These are phyloP conservation scores for Chalciporus sp. DNA, from an alignment of 1,284 basidiomycete species.

Conservation along the genomic window DNA sequence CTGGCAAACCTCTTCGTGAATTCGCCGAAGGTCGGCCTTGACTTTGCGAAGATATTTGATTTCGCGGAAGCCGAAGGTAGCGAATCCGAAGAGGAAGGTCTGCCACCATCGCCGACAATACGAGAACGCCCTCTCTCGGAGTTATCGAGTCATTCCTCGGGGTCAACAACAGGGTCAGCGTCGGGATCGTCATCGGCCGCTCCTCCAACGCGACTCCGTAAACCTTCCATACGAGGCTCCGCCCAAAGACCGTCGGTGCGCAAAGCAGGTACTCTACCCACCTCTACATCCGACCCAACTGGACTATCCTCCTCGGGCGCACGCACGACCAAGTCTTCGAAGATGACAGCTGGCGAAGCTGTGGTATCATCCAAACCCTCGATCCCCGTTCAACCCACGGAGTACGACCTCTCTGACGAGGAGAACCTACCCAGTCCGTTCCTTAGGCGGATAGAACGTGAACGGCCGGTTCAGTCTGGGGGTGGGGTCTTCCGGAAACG, in stretches of 20 bases:
- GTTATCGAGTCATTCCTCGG: conserved; percentile 27
- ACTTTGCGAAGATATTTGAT: conserved; percentile 77
- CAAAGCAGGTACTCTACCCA: conserved; percentile 18
- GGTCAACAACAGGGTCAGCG: conserved; percentile 21
- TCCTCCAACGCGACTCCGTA: conserved; percentile 32
- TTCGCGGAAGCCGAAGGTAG: conserved; percentile 39
- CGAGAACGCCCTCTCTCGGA: conserved; percentile 32
- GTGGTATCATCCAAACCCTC: conserved; percentile 11
- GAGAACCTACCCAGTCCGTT: conserved; percentile 87
- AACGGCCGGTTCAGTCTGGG: conserved; percentile 20
- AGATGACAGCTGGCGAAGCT: conserved; percentile 5
- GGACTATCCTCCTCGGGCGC: conserved; percentile 20
- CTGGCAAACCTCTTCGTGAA: conserved; percentile 64
- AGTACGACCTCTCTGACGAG: conserved; percentile 73
- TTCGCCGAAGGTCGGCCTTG: conserved; percentile 65
- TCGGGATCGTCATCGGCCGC: conserved; percentile 12
- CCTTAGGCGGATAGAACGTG: conserved; percentile 58
- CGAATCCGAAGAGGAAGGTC: conserved; percentile 24
- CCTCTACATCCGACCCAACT: conserved; percentile 37
- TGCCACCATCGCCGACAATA: conserved; percentile 35
- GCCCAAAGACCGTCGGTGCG: conserved; percentile 20
- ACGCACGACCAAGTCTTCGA: conserved; percentile 18
- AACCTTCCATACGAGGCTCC: conserved; percentile 34
- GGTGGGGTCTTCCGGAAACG: conserved; percentile 38
- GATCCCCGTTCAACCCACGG: conserved; percentile 24